Base-by-base conservation (phyloP, 2,329 filamentous ascomycete species). In the Fusarium protoensiforme region DNA sequence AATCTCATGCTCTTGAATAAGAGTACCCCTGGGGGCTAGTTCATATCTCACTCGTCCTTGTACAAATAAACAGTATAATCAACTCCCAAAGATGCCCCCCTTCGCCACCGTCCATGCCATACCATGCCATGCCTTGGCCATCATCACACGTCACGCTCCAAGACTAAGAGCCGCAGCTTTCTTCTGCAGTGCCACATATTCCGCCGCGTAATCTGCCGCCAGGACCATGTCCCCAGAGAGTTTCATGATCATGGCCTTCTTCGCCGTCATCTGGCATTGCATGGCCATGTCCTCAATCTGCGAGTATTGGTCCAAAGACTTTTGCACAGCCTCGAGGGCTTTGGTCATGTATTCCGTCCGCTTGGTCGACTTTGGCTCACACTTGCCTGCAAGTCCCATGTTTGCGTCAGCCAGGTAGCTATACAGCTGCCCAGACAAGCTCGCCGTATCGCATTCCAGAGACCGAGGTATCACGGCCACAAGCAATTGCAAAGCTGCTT, bases 191-290 rank as follows among this genome's bases (percentile, higher is more conserved):
- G 88, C 87, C 46, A 92, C 80, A 79, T 93, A 94, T 72, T 87
- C 88, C 3, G 90, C 89, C 2, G 92, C 91, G 75, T 88, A 92
- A 70, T 92, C 90, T 75, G 92, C 92, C 1, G 92, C 90, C 70
- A 91, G 76, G 20, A 85, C 85, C 73, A 86, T 81, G 75, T 95
- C 92, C 1, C 92, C 93, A 9, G 89, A 86, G 54, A 92, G 84
- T 80, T 92, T 91, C 85, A 94, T 93, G 59, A 97, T 88, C 59
- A 91, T 91, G 5, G 93, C 92, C 82, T 94, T 95, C 85, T 96
- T 96, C 22, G 92, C 92, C 84, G 95, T 88, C 85, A 93, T 91
- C 81, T 95, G 92, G 78, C 93, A 92, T 82, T 94, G 92, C 62
- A 90, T 91, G n/a, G 85, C 83, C 16, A 91, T 83, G 22, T 83